A percentile compares a stretch with the other conserved stretches of the same genome.
Evolutionary conservation across 495 filamentous ascomycete genomes (phyloP).

Genomic region (Xeromyces bisporus): DNA sequence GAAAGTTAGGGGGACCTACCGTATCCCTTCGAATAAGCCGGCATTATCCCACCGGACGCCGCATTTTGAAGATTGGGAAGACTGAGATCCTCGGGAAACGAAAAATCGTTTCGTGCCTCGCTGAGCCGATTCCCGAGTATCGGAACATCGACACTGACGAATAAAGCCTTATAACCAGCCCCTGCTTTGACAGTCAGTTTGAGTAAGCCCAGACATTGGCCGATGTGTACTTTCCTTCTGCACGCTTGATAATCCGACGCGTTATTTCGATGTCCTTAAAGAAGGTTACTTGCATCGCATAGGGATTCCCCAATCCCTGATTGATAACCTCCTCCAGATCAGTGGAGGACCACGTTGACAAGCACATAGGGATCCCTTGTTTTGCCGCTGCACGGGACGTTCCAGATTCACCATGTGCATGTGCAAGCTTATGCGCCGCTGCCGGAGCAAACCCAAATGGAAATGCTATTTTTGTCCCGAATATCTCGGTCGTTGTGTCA

Average conservation of each 20-base stretch:
- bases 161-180: constrained; percentile 78
- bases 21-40: too few relatives aligned
- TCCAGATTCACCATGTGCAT: constrained; percentile 69
- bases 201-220: too few relatives aligned
- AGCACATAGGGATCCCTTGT: constrained; percentile 45
- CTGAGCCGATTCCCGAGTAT: constrained; percentile 47
- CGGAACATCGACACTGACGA: constrained; percentile 88
- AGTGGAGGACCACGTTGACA: constrained; percentile 37
- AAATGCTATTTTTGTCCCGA: constrained; percentile 34
- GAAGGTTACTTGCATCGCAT: constrained; percentile 70
- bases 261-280: constrained; percentile 81
- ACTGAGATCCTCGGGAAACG: constrained; percentile 18
- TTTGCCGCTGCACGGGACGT: constrained; percentile 62
- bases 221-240: too few relatives aligned
- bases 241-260: constrained; percentile 67
- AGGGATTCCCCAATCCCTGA: constrained; percentile 23
- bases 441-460: constrained; percentile 83
- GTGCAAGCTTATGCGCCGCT: constrained; percentile 69
- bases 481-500: constrained; percentile 31
- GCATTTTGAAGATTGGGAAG: constrained; percentile 16
- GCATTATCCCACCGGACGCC: constrained; percentile 13
- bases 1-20: too few relatives aligned
- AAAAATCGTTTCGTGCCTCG: constrained; percentile 29
- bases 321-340: constrained; percentile 34
- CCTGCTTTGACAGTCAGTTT: too few relatives aligned